Conservation (phyloP, 345 rosid genomes). For the Gossypium turneri region DNA sequence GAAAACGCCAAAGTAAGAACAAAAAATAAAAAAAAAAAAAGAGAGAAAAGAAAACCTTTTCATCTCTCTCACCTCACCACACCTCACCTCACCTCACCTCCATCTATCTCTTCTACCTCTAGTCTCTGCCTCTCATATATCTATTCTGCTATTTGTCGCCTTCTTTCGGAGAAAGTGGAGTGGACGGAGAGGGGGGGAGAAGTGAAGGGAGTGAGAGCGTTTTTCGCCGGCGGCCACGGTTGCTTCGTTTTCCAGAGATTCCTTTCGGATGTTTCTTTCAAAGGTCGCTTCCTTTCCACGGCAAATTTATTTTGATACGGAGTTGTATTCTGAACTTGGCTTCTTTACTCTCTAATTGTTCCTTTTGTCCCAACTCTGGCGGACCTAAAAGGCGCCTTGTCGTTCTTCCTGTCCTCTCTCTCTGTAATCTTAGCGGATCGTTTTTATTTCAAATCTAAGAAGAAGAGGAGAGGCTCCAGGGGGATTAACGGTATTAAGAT, state of each 20-base stretch:
- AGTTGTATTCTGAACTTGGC: constrained; percentile 24
- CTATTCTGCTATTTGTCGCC: constrained; percentile 16
- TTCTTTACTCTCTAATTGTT: not conserved
- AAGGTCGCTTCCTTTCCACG: constrained; percentile 49
- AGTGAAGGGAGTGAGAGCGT: constrained; percentile 26
- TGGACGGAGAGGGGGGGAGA: constrained; percentile 20
- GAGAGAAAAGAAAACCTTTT: not conserved
- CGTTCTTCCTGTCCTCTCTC: constrained; percentile 32
- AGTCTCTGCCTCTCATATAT: constrained; percentile 19
- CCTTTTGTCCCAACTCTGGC: constrained; percentile 34
- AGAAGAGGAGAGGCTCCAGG: constrained; percentile 25
- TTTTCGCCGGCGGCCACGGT: constrained; percentile 39
- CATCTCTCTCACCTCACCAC: not conserved
- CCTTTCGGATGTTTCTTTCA: constrained; percentile 25
- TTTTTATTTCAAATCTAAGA: constrained; percentile 41
- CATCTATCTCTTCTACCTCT: constrained; percentile 11
- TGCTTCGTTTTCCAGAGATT: constrained; percentile 27
- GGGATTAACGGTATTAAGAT: constrained; percentile 41
- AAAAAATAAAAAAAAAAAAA: not conserved
- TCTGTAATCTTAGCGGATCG: constrained; percentile 39
- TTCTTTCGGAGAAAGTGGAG: constrained; percentile 12
- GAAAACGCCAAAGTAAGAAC: constrained; percentile 37
- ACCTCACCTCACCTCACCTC: not conserved
- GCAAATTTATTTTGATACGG: constrained; percentile 29
- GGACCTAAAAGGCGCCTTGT: constrained; percentile 45